phyloP scores from a whole-genome alignment of 2,329 filamentous ascomycete genomes.

The Sporothrix phasma region DNA sequence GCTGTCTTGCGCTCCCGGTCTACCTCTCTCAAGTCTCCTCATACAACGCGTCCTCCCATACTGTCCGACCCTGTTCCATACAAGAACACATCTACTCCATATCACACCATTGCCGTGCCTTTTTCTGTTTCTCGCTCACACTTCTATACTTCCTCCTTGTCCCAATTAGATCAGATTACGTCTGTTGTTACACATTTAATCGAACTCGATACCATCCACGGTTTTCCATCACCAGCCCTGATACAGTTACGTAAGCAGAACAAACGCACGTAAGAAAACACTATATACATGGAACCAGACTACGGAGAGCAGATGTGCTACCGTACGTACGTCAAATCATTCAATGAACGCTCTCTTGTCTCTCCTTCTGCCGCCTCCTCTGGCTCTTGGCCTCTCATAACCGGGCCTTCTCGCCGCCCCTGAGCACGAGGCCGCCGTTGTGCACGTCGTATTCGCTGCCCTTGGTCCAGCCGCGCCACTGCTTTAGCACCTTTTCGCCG shows the following conservation, averaged over 20 bases:
- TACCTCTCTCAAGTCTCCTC: not conserved
- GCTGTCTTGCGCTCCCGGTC: not conserved
- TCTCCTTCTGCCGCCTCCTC: not conserved
- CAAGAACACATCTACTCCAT: not conserved
- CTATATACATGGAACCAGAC: not conserved
- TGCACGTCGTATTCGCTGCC: constrained; percentile 61
- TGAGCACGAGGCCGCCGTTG: constrained; percentile 50
- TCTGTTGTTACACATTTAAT: constrained; percentile 2
- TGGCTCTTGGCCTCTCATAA: constrained; percentile 4
- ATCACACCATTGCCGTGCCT: not conserved
- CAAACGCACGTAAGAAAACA: not conserved
- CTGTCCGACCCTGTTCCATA: not conserved
- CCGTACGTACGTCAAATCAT: not conserved
- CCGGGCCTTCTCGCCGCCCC: constrained; percentile 30
- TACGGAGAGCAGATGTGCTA: not conserved
- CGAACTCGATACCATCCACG: constrained; percentile 5
- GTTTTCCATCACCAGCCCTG: too few relatives aligned
- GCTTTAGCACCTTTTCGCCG: constrained; percentile 56
- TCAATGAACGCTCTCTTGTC: not conserved
- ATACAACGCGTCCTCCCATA: not conserved
- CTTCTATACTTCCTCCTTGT: not conserved
- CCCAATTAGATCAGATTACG: constrained; percentile 5
- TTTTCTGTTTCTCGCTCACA: not conserved
- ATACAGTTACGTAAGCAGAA: not conserved
- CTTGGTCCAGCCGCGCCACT: constrained; percentile 70